These are phyloP conservation scores for Casaregolazyma suthepensis DNA, from an alignment of 1,139 yeast species.

Conservation along the genomic window DNA sequence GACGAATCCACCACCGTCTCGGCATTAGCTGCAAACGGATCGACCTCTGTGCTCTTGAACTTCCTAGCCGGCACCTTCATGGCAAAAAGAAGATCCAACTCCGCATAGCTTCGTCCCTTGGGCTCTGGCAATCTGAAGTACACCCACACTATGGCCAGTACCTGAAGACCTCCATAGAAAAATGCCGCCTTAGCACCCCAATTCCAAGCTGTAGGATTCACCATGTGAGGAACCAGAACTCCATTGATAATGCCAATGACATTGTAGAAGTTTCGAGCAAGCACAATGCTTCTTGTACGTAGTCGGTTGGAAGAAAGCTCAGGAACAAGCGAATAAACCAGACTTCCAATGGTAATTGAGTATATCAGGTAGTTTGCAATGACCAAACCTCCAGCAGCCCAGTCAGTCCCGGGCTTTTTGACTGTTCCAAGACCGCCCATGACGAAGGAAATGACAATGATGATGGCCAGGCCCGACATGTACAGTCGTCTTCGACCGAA, in stretches of 20 bases:
- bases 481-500: slow-evolving; percentile 48
- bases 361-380: slow-evolving; percentile 31
- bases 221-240: slow-evolving; percentile 49
- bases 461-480: slow-evolving; percentile 39
- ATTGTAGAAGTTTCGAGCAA: slow-evolving; percentile 40
- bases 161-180: slow-evolving; percentile 46
- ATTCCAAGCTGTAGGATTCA: slow-evolving; percentile 50
- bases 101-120: slow-evolving; percentile 50
- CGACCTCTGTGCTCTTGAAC: not conserved
- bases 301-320: slow-evolving; percentile 26
- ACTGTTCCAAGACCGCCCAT: slow-evolving; percentile 22
- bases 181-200: slow-evolving; percentile 55
- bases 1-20: not conserved
- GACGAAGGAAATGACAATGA: slow-evolving; percentile 36
- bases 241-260: slow-evolving; percentile 38
- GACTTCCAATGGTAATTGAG: slow-evolving; percentile 39
- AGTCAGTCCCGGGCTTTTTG: slow-evolving; percentile 12
- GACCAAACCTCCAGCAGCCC: slow-evolving; percentile 25
- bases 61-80: slow-evolving; percentile 35
- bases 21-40: not conserved
- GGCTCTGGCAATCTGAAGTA: slow-evolving; percentile 56
- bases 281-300: slow-evolving; percentile 48
- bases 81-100: slow-evolving; percentile 48
- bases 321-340: slow-evolving; percentile 7
- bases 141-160: slow-evolving; percentile 36